Base-by-base conservation (phyloP, 371 early-diverging fungal species). In the Mucor lusitanicus region DNA sequence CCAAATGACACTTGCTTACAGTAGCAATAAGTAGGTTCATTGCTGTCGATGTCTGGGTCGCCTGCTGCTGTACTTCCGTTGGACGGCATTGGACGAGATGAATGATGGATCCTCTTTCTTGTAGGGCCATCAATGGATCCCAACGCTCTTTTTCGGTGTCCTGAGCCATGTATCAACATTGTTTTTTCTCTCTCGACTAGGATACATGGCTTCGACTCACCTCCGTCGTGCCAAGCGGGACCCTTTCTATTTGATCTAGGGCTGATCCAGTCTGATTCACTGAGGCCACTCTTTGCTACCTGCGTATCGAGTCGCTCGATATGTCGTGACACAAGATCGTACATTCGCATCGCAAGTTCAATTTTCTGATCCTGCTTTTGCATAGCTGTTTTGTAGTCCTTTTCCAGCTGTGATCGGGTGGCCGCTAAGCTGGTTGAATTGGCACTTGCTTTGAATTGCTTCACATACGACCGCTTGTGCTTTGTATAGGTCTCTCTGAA, bases 1-100 rank as follows among this genome's bases (percentile, higher is more conserved):
- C 97, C 97, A 75, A 85, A 96, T 15, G 95, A 94, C 7, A 97
- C 94, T 76, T 95, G 93, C 48, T 90, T 83, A 67, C 97, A 97
- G 64, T 91, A 90, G 77, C 97, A 97, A 74, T 97, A 97, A 1
- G 83, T 85, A 11, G 95, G 96, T 76, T 96, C 97, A 76, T 95
- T 92, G 3, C 94, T 93, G 73, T 97, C 96, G 46, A 94, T 91
- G 1, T 89, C 88, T 40, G 90, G 65, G 21, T 92, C 93, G 46
- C 77, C 27, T 21, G 61, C n/a, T 5, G 32, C 50, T 6, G 58
- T 27, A 15, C 35, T 46, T 5, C 50, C 50, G n/a, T 19, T 50
- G 0, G 63, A 42, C 37, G 69, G 71, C 30, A 63, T 71, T 25
- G 75, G 71, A 9, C 71, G 66, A 46, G 67, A 66, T 12, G 75